These are phyloP conservation scores for Rhodocollybia butyracea DNA, from an alignment of 768 basidiomycete species.

Conservation along the genomic window DNA sequence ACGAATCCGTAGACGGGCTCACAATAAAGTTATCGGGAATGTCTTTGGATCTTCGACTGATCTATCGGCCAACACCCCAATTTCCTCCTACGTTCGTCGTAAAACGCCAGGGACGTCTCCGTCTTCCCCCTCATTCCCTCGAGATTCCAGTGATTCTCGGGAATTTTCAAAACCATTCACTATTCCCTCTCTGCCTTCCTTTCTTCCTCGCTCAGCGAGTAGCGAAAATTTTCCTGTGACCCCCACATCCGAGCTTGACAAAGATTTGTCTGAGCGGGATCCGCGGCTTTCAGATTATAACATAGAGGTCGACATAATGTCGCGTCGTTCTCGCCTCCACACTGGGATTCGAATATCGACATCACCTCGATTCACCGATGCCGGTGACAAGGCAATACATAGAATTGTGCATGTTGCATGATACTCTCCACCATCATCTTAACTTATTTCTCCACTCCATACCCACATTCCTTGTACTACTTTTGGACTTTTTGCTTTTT, in stretches of 20 bases:
- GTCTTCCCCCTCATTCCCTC: constrained; percentile 60
- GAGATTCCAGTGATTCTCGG: constrained; percentile 35
- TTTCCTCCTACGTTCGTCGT: constrained; percentile 76
- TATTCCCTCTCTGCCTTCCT: constrained; percentile 62
- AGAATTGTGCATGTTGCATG: constrained; percentile 9
- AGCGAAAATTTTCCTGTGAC: constrained; percentile 42
- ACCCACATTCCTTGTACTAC: constrained; percentile 6
- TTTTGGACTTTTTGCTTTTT: background rate
- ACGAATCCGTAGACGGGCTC: constrained; percentile 37
- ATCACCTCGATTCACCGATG: constrained; percentile 30
- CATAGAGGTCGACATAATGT: constrained; percentile 22
- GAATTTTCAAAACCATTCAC: constrained; percentile 47
- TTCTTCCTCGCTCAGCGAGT: constrained; percentile 42
- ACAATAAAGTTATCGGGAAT: constrained; percentile 45
- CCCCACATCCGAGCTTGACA: constrained; percentile 32
- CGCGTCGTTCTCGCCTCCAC: constrained; percentile 32
- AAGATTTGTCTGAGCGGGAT: constrained; percentile 15
- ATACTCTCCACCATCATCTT: background rate
- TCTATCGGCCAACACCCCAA: constrained; percentile 65
- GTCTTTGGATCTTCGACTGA: constrained; percentile 49
- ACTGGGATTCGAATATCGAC: constrained; percentile 45
- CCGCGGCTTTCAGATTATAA: constrained; percentile 14
- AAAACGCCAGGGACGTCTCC: constrained; percentile 76
- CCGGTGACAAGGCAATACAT: constrained; percentile 13
- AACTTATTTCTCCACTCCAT: background rate